Evolutionary conservation across 2,329 filamentous ascomycete genomes (phyloP), one percentile per base, ranked within the genome.

Genomic region (Neoascochyta sp.): DNA sequence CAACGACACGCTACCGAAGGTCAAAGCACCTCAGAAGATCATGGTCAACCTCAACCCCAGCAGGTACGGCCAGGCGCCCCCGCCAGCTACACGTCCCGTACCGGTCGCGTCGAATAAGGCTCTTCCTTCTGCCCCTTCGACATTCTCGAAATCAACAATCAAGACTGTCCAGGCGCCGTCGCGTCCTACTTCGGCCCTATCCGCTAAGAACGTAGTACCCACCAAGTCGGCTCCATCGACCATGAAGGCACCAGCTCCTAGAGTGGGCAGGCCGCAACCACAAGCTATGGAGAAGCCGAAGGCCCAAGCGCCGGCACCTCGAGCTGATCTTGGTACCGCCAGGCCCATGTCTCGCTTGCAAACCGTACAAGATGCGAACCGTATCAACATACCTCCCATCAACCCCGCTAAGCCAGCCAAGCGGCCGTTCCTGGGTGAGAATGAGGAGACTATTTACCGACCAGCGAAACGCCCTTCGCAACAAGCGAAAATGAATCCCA

Each of bases 401-500:
- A 81, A 82, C 22, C 75, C 78, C 17, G 88, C 88, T 51, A 80
- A 84, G 41, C 72, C 80, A 8, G 69, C 79, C 3, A 95, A 95
- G 68, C 76, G 89, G 40, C 74, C 78, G 8, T 70, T 88, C 29
- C 80, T 81, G n/a, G 68, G 75, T 30, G 81, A 87, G 76, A 85
- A 74, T 20, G 76, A 80, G 11, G 74, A 80, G 20, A 74, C 78
- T 24, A 69, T 71, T 18, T 74, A 58, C 25, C 54, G 57, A 10
- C 57, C 57, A 11, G 52, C 57, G 4, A 61, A 61, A 26, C 51
- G 57, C 16, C 57, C 54, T 17, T 60, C 56, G 11, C 47, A 52
- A 24, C 52, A 74, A 22, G 68, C 49, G 63, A 74, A 49, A 65
- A 73, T 54, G 69, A 54, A 59, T 20, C 51, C 58, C 9, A 55